phyloP scores from a whole-genome alignment of 1,284 basidiomycete genomes.

The Lentinula novae-zelandiae region DNA sequence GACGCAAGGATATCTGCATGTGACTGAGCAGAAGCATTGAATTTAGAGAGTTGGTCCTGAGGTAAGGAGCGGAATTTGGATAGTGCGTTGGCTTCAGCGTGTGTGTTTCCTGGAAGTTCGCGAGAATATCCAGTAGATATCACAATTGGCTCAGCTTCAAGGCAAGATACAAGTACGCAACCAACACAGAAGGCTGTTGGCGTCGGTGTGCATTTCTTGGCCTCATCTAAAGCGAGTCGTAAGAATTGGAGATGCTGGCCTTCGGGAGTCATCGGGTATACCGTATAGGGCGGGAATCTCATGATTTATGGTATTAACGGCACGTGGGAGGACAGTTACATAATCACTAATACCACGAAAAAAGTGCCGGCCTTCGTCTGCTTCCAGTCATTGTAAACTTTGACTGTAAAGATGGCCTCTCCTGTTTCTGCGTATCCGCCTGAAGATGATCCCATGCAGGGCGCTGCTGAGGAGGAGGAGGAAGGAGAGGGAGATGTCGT shows the following conservation, averaged over 20 bases:
- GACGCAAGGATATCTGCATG: constrained; percentile 42
- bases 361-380: background rate
- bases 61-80: constrained; percentile 51
- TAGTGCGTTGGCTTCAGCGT: constrained; percentile 95
- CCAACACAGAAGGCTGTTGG: constrained; percentile 95
- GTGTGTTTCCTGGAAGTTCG: constrained; percentile 93
- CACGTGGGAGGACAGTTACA: background rate
- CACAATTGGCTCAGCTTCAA: constrained; percentile 40
- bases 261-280: background rate
- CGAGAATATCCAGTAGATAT: constrained; percentile 87
- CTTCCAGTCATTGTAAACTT: background rate
- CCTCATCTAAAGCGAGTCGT: constrained; percentile 67
- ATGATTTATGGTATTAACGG: background rate
- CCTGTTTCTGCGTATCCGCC: constrained; percentile 29
- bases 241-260: constrained; percentile 50
- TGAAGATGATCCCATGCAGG: constrained; percentile 58
- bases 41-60: constrained; percentile 37
- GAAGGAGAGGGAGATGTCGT: constrained; percentile 52
- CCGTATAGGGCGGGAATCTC: background rate
- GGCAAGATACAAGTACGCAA: constrained; percentile 66
- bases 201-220: constrained; percentile 67
- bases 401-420: constrained; percentile 46
- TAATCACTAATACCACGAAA: constrained; percentile 8
- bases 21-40: constrained; percentile 28
- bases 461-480: constrained; percentile 41